Evolutionary conservation across 1,284 basidiomycete genomes (phyloP), one percentile per base, ranked within the genome.

Genomic region (Sporisorium graminicola): DNA sequence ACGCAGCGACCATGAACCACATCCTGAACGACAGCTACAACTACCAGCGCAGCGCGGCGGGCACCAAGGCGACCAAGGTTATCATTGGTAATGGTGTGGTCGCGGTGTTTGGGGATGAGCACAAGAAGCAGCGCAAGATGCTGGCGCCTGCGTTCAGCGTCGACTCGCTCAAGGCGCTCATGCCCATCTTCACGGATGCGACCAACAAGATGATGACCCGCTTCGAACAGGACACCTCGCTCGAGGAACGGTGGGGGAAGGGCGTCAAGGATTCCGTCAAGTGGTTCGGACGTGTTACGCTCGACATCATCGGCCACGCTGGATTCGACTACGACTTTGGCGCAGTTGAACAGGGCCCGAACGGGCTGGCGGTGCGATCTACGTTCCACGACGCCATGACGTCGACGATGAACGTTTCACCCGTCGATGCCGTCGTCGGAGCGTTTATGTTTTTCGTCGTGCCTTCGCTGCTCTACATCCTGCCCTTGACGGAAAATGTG

Each of bases 321-420:
- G 75, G 75, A 12, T 77, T 78, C 58, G 75, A 74, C 50, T 78
- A 78, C 61, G 71, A 78, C 42, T 78, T 74, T 57, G 68, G 70
- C 7, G 77, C 77, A 14, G 69, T 78, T 20, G 68, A 71, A 33
- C 68, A 74, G 47, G 77, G 77, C 5, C 70, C 70, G 14, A 77
- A 77, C 22, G 74, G 74, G 6, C n/a, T 74, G 2, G 70, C 74
- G 1, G 70, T 77, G 9, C 43, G 74, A 31, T 73, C 69, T 0
- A 59, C 63, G 3, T 77, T 77, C 63, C 74, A 77, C 40, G 74
- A 71, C 10, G 74, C 74, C 29, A 77, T 77, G 74, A 74, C 74
- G 0, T 69, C 70, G 47, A 77, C 66, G 9, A 77, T 77, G 74
- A 77, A 77, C 53, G 52, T 77, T 14, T 53, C 57, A 5, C 58